Percentiles rank a stretch among this genome's conserved stretches.
These are phyloP conservation scores for Phytophthora uliginosa DNA, from an alignment of 352 stramenopile genomes.

Conservation along the genomic window DNA sequence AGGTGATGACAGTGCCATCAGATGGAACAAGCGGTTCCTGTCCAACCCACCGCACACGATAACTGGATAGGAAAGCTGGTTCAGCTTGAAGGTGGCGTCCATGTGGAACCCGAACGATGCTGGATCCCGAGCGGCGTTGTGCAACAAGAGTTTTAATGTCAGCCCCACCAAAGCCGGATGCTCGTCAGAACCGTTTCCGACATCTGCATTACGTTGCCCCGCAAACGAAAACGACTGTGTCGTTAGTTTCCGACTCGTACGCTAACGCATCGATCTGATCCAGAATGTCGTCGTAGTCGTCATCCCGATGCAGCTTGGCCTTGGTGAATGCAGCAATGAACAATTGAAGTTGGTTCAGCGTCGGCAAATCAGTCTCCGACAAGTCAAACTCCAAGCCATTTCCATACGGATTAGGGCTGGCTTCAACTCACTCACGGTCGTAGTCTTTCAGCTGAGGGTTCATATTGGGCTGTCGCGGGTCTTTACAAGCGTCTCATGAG, in stretches of 20 bases:
- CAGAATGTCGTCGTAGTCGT: background rate
- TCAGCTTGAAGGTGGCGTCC: too few relatives aligned
- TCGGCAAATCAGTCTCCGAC: background rate
- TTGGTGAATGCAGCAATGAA: background rate
- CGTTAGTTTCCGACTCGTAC: background rate
- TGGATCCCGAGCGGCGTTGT: too few relatives aligned
- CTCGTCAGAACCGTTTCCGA: background rate
- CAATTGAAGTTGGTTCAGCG: background rate
- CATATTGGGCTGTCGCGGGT: background rate
- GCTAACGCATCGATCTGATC: background rate
- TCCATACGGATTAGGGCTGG: background rate
- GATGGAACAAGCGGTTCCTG: too few relatives aligned
- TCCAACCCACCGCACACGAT: too few relatives aligned
- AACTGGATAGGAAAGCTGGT: too few relatives aligned
- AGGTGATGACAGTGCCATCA: too few relatives aligned
- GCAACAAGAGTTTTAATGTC: too few relatives aligned
- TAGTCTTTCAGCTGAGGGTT: background rate
- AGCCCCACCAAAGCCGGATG: too few relatives aligned
- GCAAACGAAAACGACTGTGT: constrained; percentile 6
- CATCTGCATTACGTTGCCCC: background rate
- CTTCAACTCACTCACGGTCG: background rate
- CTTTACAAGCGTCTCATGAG: background rate
- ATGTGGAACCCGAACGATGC: too few relatives aligned
- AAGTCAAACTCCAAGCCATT: background rate
- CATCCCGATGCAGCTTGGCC: background rate